Base-by-base conservation (phyloP, 2,329 filamentous ascomycete species). In the Dryadomyces quercus-mongolicae region DNA sequence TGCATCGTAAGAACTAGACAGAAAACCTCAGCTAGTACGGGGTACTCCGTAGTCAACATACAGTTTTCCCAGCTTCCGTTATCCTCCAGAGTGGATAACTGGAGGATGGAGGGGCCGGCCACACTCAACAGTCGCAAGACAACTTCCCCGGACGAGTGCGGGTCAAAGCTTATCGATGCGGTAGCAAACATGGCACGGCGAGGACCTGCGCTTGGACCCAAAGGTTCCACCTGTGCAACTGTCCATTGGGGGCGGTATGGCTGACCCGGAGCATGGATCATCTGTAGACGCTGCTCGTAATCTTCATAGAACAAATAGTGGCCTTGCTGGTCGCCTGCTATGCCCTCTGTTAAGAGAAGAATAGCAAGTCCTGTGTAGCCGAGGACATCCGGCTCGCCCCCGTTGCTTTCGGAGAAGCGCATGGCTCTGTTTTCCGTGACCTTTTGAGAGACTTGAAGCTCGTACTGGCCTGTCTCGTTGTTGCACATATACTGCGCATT, bases 281-380 rank as follows among this genome's bases (percentile, higher is more conserved):
- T 36, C 8, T 42, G 50, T 5, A 52, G 18, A 7, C 7, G 12
- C 16, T 31, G 40, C 15, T 18, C 13, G 22, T 5, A 34, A 20
- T 54, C 52, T 21, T 50, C 45, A 38, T 54, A 54, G 40, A 54
- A 54, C 21, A 44, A 16, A n/a, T 18, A 44, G 42, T 18, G 42
- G 10, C 42, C 49, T 15, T 12, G 50, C 40, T 36, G 22, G 21
- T 25, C 43, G 20, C 22, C 22, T n/a, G 13, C 22, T n/a, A 15
- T 25, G 20, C 9, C 10, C 3, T 44, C 42, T n/a, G 16, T 20
- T 10, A 44, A 5, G 42, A 44, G 42, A n/a, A 20, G 16, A 9
- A n/a, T n/a, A 3, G 42, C n/a, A 12, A 44, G 13, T 9, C 42
- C 18, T 9, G 42, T 18, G 15, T 40, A 40, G 10, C 10, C 10